These are phyloP conservation scores for Amoeboaphelidium protococcarum DNA, from an alignment of 371 early-diverging fungal species.

Conservation along the genomic window DNA sequence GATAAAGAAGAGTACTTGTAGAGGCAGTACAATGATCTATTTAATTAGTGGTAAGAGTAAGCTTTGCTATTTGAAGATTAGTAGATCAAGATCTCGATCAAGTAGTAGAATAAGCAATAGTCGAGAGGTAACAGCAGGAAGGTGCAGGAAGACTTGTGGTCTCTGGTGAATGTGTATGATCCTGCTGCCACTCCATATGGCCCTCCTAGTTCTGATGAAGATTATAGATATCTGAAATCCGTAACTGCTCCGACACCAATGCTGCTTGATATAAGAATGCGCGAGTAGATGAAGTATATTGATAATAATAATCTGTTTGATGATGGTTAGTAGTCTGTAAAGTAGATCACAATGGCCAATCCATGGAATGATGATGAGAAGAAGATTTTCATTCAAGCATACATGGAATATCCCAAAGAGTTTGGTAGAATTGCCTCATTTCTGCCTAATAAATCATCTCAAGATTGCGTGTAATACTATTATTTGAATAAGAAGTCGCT, in stretches of 20 bases:
- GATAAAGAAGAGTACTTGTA: not conserved
- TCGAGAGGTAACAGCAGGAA: not conserved
- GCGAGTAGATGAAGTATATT: not conserved
- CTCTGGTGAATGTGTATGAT: not conserved
- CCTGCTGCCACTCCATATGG: not conserved
- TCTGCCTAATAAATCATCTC: not conserved
- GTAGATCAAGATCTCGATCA: not conserved
- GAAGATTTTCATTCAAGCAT: not conserved
- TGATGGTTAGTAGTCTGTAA: not conserved
- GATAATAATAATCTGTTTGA: not conserved
- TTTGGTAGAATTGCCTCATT: conserved; percentile 1
- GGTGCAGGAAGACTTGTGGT: not conserved
- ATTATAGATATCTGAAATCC: not conserved
- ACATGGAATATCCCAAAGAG: conserved; percentile 1
- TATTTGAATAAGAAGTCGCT: conserved; percentile 1
- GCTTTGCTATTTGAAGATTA: not conserved
- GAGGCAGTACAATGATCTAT: not conserved
- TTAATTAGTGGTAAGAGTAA: not conserved
- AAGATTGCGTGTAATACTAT: conserved; percentile 2
- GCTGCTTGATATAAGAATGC: not conserved
- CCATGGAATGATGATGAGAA: conserved; percentile 2
- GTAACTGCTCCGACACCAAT: not conserved
- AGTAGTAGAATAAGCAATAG: not conserved
- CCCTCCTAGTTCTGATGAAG: not conserved
- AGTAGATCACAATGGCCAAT: not conserved